Base-by-base conservation (phyloP, 768 basidiomycete genomes). In the Gymnopilus junonius region DNA sequence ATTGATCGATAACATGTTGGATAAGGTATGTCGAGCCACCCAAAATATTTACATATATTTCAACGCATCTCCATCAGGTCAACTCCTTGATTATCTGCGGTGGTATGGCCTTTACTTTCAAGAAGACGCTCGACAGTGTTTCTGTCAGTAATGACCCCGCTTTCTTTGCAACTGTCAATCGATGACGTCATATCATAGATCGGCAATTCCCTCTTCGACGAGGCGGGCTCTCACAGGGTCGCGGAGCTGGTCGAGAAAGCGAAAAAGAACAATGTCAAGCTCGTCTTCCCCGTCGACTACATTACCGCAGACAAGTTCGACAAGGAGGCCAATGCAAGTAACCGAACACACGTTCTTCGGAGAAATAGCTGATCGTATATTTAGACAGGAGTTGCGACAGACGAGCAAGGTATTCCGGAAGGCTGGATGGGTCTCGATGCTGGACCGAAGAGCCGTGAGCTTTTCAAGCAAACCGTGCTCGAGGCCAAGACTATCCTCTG, bases 21-120 rank as follows among this genome's bases (percentile, higher is more conserved):
- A 98, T 82, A 96, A 99, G 87, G 94, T 91, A 66, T 21, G 77
- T 21, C 20, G 27, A 27, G 12, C 2, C 2, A 8, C 15, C 17
- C n/a, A 39, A 20, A 14, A 31, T 54, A 31, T 8, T 8, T 21
- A 4, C 56, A 31, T 65, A 20, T 55, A 40, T 15, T n/a, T 11
- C 54, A 20, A 51, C 23, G 12, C 14, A n/a, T 14, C 31, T 35
- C 34, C 27, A 45, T 55, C 55, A 95, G 93, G 97, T 99, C 78
- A 83, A 99, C 80, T 93, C 92, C 23, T 82, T 99, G 67, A 98
- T 99, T 75, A 93, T 99, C 69, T 92, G 94, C 66, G 97, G 97
- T 72, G 97, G 97, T 29, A 99, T 99, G 97, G 93, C 94, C 35
- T 99, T 97, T 81, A 99, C 97, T 61, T 99, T 99, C 86, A 95